These are phyloP conservation scores for Trichomonascus vanleenenianus DNA, from an alignment of 805 yeast species.

Conservation along the genomic window DNA sequence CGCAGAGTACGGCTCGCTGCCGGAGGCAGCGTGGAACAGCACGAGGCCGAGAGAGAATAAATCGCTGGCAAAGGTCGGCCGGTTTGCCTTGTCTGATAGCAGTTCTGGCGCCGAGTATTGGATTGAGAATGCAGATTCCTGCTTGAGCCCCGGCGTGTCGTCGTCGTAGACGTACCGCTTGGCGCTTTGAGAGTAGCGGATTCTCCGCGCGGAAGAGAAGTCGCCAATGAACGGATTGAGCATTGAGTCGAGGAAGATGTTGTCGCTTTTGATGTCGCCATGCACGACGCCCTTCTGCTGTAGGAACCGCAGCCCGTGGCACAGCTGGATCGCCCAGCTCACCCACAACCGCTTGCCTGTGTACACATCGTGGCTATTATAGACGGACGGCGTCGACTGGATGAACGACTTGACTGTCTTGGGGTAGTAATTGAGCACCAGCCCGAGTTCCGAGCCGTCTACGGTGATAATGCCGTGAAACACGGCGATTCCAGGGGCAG, in stretches of 20 bases:
- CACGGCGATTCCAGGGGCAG: slow-evolving; percentile 9
- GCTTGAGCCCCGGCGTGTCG: slow-evolving; percentile 11
- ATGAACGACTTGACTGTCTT: slow-evolving; percentile 11
- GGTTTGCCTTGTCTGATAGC: slow-evolving; percentile 15
- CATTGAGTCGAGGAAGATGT: slow-evolving; percentile 29
- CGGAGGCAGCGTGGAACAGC: slow-evolving; percentile 39
- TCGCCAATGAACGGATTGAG: slow-evolving; percentile 38
- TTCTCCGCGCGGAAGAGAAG: slow-evolving; percentile 34
- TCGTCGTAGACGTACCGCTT: slow-evolving; percentile 13
- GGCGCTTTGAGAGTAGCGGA: slow-evolving; percentile 10
- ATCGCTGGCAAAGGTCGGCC: slow-evolving; percentile 35
- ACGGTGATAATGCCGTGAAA: slow-evolving; percentile 9
- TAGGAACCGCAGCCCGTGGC: slow-evolving; percentile 18
- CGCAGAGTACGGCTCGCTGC: slow-evolving; percentile 36
- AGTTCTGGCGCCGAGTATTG: slow-evolving; percentile 44
- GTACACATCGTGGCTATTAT: slow-evolving; percentile 6
- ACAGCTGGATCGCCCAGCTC: slow-evolving; percentile 22
- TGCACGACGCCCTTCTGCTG: slow-evolving; percentile 32
- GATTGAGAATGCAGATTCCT: slow-evolving; percentile 26
- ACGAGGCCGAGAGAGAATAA: slow-evolving; percentile 41
- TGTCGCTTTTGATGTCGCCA: slow-evolving; percentile 42
- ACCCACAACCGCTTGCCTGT: slow-evolving; percentile 21
- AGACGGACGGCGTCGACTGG: not conserved
- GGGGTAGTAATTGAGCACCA: slow-evolving; percentile 17
- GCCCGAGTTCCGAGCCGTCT: slow-evolving; percentile 5